Percentiles rank a stretch among this genome's conserved stretches.
Evolutionary conservation across 208 protist genomes (phyloP).

Genomic region (Novymonas esmeraldas): DNA sequence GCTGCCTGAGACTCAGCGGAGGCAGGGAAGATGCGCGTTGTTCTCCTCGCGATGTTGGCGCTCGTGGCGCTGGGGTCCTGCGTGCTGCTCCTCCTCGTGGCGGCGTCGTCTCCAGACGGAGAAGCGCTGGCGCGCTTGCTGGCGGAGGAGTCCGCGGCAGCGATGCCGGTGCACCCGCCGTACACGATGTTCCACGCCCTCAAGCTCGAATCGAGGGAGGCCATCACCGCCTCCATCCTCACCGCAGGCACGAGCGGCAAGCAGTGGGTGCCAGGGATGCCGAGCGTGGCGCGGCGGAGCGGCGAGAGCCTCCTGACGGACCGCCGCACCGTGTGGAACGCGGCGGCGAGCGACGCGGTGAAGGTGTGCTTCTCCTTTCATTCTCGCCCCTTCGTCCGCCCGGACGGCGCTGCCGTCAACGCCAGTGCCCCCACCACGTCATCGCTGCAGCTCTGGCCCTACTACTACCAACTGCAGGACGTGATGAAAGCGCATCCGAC

Average conservation of each 20-base stretch:
- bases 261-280: neutral
- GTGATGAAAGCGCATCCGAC: neutral
- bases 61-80: too few species aligned
- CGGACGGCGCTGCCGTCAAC: neutral
- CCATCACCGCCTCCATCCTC: neutral
- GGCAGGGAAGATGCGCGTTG: too few species aligned
- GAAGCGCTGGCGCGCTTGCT: neutral
- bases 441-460: slow-evolving; percentile 28
- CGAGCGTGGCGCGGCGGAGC: too few species aligned
- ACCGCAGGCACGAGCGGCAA: neutral
- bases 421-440: neutral
- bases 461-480: slow-evolving; percentile 31
- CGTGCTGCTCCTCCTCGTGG: neutral
- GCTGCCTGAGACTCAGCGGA: too few species aligned
- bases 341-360: neutral
- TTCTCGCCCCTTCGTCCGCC: slow-evolving; percentile 1
- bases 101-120: neutral
- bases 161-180: neutral
- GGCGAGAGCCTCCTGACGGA: neutral
- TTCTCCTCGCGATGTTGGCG: too few species aligned
- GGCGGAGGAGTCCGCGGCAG: neutral
- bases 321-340: neutral
- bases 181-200: slow-evolving; percentile 23
- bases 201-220: neutral
- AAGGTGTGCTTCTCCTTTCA: slow-evolving; percentile 9